A percentile compares a stretch with the other conserved stretches of the same genome.
phyloP scores from a whole-genome alignment of 2,329 filamentous ascomycete genomes.

The Cephalotrichum gorgonifer region DNA sequence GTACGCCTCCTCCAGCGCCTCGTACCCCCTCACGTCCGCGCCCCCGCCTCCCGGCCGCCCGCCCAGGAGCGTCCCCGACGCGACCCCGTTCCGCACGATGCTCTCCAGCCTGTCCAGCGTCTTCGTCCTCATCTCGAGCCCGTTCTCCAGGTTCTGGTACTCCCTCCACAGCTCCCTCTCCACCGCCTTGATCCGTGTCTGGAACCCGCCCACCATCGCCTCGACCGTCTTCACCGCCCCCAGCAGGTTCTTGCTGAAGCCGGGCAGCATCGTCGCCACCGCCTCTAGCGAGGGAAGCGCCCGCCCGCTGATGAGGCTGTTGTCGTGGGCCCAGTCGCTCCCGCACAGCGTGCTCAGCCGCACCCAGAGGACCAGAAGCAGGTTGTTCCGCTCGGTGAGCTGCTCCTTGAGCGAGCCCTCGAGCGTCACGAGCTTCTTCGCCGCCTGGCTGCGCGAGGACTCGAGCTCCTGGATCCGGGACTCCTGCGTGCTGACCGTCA shows the following conservation, averaged over 20 bases:
- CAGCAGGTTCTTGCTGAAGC: constrained; percentile 83
- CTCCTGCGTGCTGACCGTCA: constrained; percentile 77
- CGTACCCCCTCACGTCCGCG: constrained; percentile 29
- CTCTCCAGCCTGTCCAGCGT: constrained; percentile 81
- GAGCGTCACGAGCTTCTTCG: constrained; percentile 62
- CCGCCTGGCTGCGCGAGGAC: constrained; percentile 64
- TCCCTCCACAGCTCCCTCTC: constrained; percentile 87
- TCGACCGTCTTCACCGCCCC: constrained; percentile 83
- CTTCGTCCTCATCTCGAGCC: constrained; percentile 68
- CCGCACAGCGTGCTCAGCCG: constrained; percentile 78
- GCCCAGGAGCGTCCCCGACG: constrained; percentile 28
- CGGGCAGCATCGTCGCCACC: constrained; percentile 73
- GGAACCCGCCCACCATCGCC: constrained; percentile 66
- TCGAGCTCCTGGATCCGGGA: constrained; percentile 80
- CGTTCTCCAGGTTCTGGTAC: constrained; percentile 76
- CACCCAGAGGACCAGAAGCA: constrained; percentile 86
- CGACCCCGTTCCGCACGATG: constrained; percentile 57
- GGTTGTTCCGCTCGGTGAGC: constrained; percentile 76
- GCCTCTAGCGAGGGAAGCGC: constrained; percentile 74
- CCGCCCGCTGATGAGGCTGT: constrained; percentile 81
- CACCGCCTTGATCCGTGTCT: constrained; percentile 68
- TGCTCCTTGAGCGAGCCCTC: constrained; percentile 81
- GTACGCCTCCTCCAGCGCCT: constrained; percentile 49
- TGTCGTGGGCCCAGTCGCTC: constrained; percentile 81
- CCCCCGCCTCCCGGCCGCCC: background rate